Percentiles rank a stretch among this genome's conserved stretches.
These are phyloP conservation scores for Populus alba DNA, from an alignment of 345 rosid genomes.

Conservation along the genomic window DNA sequence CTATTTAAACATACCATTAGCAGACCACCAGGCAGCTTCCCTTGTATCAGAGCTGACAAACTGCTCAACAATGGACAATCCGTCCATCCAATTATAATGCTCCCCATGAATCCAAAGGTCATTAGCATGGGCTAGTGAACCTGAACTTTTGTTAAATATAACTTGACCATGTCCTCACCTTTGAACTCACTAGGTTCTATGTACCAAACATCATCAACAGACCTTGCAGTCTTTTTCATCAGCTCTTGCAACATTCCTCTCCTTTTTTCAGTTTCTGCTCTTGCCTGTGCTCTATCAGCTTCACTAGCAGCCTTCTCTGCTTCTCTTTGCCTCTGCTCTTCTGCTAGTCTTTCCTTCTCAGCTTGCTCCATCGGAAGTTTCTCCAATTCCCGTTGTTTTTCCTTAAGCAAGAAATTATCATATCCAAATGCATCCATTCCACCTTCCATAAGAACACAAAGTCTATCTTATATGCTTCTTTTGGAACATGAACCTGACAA, in stretches of 20 bases:
- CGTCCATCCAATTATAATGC: slow-evolving; percentile 72
- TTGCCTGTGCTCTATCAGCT: slow-evolving; percentile 76
- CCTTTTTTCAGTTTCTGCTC: slow-evolving; percentile 52
- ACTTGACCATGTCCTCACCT: slow-evolving; percentile 49
- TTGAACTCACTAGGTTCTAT: slow-evolving; percentile 64
- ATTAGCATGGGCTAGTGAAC: slow-evolving; percentile 63
- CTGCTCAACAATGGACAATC: slow-evolving; percentile 59
- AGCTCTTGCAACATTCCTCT: slow-evolving; percentile 40
- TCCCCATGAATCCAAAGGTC: slow-evolving; percentile 95
- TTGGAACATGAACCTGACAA: slow-evolving; percentile 69
- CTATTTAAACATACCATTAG: slow-evolving; percentile 50
- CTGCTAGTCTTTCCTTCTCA: slow-evolving; percentile 66
- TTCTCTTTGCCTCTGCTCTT: slow-evolving; percentile 69
- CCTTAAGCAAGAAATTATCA: slow-evolving; percentile 85
- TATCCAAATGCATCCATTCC: slow-evolving; percentile 69
- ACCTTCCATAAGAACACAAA: slow-evolving; percentile 82
- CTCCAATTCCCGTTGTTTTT: slow-evolving; percentile 72
- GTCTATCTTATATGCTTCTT: slow-evolving; percentile 85
- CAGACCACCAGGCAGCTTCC: slow-evolving; percentile 81
- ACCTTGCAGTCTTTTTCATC: slow-evolving; percentile 48
- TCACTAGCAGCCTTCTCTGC: slow-evolving; percentile 71
- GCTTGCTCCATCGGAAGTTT: slow-evolving; percentile 72
- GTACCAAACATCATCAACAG: slow-evolving; percentile 61
- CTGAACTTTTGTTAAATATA: slow-evolving; percentile 64
- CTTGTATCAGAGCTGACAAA: slow-evolving; percentile 49